Conservation (phyloP, 2,329 filamentous ascomycete species). For the Hymenoscyphus fraxineus region DNA sequence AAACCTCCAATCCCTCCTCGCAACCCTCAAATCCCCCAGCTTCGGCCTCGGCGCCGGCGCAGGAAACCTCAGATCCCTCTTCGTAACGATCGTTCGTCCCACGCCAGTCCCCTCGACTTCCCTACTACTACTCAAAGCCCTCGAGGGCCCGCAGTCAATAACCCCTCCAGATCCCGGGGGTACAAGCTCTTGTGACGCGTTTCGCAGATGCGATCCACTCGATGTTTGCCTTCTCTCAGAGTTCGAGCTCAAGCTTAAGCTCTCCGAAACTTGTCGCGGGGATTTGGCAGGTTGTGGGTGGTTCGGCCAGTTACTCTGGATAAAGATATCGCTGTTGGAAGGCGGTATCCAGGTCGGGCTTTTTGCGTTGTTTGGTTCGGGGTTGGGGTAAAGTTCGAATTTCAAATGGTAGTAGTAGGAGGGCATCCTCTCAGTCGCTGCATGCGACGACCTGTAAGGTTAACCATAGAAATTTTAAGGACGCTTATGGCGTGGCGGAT, state of each 20-base stretch:
- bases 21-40: constrained; percentile 37
- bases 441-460: constrained; percentile 1
- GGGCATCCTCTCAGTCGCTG: constrained; percentile 20
- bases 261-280: background rate
- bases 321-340: constrained; percentile 43
- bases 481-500: background rate
- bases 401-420: constrained; percentile 63
- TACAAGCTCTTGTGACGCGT: background rate
- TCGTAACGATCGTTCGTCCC: constrained; percentile 22
- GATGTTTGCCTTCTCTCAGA: background rate
- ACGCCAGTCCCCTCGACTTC: constrained; percentile 34
- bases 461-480: background rate
- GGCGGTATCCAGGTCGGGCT: constrained; percentile 48
- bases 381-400: constrained; percentile 55
- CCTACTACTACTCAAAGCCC: constrained; percentile 17
- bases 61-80: constrained; percentile 16
- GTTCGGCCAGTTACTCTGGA: constrained; percentile 23
- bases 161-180: constrained; percentile 7
- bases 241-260: background rate
- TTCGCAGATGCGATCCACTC: background rate
- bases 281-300: constrained; percentile 14
- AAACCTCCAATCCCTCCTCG: constrained; percentile 73
- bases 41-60: constrained; percentile 16
- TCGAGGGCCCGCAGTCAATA: constrained; percentile 35
- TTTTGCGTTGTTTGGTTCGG: constrained; percentile 3